phyloP scores from a whole-genome alignment of 73 alveolate genomes.

The Strombidium stylifer region DNA sequence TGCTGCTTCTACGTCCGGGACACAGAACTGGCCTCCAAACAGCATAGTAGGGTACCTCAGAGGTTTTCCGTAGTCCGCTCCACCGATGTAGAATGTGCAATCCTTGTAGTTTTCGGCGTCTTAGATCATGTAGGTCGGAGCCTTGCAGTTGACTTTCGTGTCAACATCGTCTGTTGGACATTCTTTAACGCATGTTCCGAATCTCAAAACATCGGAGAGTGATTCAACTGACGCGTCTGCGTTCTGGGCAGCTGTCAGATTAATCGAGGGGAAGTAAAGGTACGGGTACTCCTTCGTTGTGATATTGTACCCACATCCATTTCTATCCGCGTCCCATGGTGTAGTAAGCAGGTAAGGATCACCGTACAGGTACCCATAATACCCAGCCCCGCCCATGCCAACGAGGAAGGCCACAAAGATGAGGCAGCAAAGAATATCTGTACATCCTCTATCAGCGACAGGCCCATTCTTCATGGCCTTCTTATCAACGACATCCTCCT shows the following conservation, averaged over 20 bases:
- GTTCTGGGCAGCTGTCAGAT: not conserved
- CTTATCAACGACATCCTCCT: conserved; percentile 12
- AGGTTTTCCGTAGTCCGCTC: not conserved
- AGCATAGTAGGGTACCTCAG: conserved; percentile 19
- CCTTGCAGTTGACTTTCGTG: conserved; percentile 14
- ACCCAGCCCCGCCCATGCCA: conserved; percentile 70
- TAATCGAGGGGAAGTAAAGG: conserved; percentile 55
- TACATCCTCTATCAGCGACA: conserved; percentile 81
- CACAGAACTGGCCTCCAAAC: conserved; percentile 18
- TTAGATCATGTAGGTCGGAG: conserved; percentile 1
- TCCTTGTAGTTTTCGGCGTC: not conserved
- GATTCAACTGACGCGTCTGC: too few relatives aligned
- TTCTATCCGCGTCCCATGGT: conserved; percentile 85
- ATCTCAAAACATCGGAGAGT: conserved; percentile 15
- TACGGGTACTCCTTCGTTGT: conserved; percentile 52
- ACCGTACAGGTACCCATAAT: conserved; percentile 80
- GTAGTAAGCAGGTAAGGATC: conserved; percentile 76
- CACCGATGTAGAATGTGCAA: conserved; percentile 28
- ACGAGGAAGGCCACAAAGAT: conserved; percentile 72
- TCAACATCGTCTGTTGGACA: conserved; percentile 28
- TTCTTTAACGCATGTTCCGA: conserved; percentile 35
- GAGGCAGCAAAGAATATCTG: conserved; percentile 90
- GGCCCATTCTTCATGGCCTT: conserved; percentile 93
- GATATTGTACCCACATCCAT: conserved; percentile 66
- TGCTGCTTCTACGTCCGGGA: conserved; percentile 30